Conservation (phyloP, 1,139 yeast species). For the Magnusiomyces ingens region DNA sequence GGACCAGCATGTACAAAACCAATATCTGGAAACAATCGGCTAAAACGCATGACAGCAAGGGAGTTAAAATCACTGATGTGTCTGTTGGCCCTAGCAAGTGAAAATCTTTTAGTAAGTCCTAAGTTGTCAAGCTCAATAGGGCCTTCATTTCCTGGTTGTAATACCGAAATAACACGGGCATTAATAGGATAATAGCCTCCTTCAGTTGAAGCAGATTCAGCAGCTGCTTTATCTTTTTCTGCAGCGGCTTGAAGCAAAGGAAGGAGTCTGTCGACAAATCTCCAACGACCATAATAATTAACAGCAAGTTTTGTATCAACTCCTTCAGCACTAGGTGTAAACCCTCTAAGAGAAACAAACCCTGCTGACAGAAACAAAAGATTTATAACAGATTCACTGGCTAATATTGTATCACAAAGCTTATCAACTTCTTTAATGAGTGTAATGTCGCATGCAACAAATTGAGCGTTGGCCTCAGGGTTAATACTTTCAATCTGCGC, state of each 20-base stretch:
- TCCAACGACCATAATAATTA: slow-evolving; percentile 30
- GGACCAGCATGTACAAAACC: slow-evolving; percentile 28
- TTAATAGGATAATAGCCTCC: slow-evolving; percentile 2
- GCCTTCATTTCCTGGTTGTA: slow-evolving; percentile 27
- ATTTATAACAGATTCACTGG: slow-evolving; percentile 26
- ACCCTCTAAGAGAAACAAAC: slow-evolving; percentile 19
- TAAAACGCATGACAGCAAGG: slow-evolving; percentile 24
- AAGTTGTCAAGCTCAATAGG: slow-evolving; percentile 23
- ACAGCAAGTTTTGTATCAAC: slow-evolving; percentile 26
- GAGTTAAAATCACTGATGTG: slow-evolving; percentile 22
- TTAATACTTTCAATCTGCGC: slow-evolving; percentile 24
- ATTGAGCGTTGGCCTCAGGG: slow-evolving; percentile 21
- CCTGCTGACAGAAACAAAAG: slow-evolving; percentile 27
- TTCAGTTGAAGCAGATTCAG: background rate
- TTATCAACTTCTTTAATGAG: slow-evolving; percentile 25
- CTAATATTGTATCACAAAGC: slow-evolving; percentile 18
- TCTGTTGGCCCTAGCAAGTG: slow-evolving; percentile 12
- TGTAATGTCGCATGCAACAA: slow-evolving; percentile 25
- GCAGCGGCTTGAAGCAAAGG: slow-evolving; percentile 26
- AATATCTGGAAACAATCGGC: slow-evolving; percentile 24
- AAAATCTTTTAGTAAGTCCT: slow-evolving; percentile 21
- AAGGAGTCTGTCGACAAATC: slow-evolving; percentile 22
- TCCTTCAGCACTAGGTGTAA: slow-evolving; percentile 28
- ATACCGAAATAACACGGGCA: slow-evolving; percentile 29
- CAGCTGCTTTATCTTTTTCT: slow-evolving; percentile 17